phyloP scores from a whole-genome alignment of 805 yeast species.

The Tetrapisispora arboricola region DNA sequence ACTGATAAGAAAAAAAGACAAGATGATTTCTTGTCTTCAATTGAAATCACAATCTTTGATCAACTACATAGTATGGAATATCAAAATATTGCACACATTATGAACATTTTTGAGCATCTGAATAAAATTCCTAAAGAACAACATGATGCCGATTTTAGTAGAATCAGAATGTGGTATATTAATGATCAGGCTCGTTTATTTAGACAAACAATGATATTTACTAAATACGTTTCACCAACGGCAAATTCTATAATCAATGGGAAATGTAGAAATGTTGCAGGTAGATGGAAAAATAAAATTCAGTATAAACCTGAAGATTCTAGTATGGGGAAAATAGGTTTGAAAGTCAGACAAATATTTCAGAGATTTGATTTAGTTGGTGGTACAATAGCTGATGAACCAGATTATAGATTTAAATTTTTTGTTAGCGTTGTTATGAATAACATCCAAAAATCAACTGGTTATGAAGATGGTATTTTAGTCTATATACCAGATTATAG shows the following conservation, averaged over 20 bases:
- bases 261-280: constrained; percentile 45
- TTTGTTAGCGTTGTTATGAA: constrained; percentile 70
- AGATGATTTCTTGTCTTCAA: constrained; percentile 77
- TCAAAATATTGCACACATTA: constrained; percentile 90
- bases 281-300: constrained; percentile 49
- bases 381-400: constrained; percentile 48
- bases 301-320: constrained; percentile 37
- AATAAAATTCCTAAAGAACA: constrained; percentile 71
- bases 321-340: constrained; percentile 53
- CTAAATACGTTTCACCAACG: constrained; percentile 73
- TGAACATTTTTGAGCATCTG: constrained; percentile 54
- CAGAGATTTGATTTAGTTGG: constrained; percentile 51
- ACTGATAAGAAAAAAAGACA: constrained; percentile 47
- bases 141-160: constrained; percentile 78
- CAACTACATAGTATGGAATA: constrained; percentile 76
- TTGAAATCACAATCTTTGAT: constrained; percentile 73
- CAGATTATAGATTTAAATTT: constrained; percentile 72
- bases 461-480: constrained; percentile 62
- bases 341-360: constrained; percentile 58
- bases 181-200: constrained; percentile 66
- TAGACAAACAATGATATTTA: constrained; percentile 69
- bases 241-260: constrained; percentile 51
- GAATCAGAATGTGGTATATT: constrained; percentile 87
- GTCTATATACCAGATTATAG: constrained; percentile 78
- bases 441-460: constrained; percentile 48